phyloP scores from a whole-genome alignment of 2,329 filamentous ascomycete genomes.

The Monilinia fructicola region DNA sequence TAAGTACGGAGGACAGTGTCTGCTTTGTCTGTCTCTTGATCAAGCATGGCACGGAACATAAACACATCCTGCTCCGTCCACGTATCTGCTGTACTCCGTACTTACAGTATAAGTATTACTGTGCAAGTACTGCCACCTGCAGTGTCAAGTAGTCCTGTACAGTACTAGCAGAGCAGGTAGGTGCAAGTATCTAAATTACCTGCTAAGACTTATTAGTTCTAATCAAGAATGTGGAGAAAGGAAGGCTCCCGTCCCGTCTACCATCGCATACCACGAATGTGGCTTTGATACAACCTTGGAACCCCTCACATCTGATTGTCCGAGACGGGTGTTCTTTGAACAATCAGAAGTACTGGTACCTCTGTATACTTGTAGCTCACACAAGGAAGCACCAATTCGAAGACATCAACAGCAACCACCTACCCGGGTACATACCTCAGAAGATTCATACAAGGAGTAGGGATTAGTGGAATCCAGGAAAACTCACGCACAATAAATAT shows the following conservation, averaged over 20 bases:
- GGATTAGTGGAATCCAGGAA: too few relatives aligned
- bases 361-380: too few relatives aligned
- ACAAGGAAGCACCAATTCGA: neutral
- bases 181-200: too few relatives aligned
- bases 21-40: neutral
- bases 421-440: neutral
- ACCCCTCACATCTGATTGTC: slow-evolving; percentile 6
- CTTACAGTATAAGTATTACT: neutral
- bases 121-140: too few relatives aligned
- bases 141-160: too few relatives aligned
- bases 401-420: neutral
- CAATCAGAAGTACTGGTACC: too few relatives aligned
- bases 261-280: slow-evolving; percentile 15
- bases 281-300: neutral
- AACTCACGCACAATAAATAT: too few relatives aligned
- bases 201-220: too few relatives aligned
- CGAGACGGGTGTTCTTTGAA: neutral
- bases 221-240: slow-evolving; percentile 26
- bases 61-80: slow-evolving; percentile 4
- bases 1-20: too few relatives aligned
- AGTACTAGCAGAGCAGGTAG: too few relatives aligned
- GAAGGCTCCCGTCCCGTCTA: too few relatives aligned
- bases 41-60: slow-evolving; percentile 22
- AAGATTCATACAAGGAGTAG: neutral
- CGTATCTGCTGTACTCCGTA: neutral